Evolutionary conservation across 1,139 yeast genomes (phyloP).

Genomic region (Waltiozyma sp.): DNA sequence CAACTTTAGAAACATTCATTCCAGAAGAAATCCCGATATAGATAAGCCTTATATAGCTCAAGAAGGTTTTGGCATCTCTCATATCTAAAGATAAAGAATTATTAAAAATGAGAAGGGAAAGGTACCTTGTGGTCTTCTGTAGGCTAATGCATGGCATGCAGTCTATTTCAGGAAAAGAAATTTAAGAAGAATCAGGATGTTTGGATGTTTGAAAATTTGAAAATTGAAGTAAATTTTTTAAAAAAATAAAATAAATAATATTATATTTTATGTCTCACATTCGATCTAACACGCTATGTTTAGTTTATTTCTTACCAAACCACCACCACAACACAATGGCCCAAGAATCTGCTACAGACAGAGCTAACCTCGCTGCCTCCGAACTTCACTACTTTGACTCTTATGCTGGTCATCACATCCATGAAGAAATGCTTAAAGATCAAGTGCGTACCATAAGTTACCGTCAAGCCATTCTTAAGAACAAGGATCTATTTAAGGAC

Average conservation of each 20-base stretch:
- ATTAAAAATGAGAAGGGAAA: no score
- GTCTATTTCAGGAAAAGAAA: background rate
- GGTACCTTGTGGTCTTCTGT: no score
- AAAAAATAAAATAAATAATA: background rate
- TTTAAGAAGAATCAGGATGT: background rate
- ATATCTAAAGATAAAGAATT: no score
- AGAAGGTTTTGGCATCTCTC: no score
- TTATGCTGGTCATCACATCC: slow-evolving; percentile 95
- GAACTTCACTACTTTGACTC: slow-evolving; percentile 74
- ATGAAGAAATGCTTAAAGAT: slow-evolving; percentile 98
- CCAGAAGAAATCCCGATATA: no score
- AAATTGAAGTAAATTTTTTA: background rate
- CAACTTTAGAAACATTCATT: no score
- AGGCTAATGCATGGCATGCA: background rate
- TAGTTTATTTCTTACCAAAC: background rate
- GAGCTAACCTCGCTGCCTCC: slow-evolving; percentile 35
- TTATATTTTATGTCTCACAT: no score
- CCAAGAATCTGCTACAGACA: slow-evolving; percentile 27
- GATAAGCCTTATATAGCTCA: no score
- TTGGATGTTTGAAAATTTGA: background rate
- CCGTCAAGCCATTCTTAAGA: slow-evolving; percentile 86
- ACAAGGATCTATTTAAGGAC: slow-evolving; percentile 80
- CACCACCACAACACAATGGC: slow-evolving; percentile 4
- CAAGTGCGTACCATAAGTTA: slow-evolving; percentile 86
- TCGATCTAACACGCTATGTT: no score